A percentile compares a stretch with the other conserved stretches of the same genome.
Evolutionary conservation across 139 green algal species (phyloP).

Genomic region (Protoeuglena noctilucae): DNA sequence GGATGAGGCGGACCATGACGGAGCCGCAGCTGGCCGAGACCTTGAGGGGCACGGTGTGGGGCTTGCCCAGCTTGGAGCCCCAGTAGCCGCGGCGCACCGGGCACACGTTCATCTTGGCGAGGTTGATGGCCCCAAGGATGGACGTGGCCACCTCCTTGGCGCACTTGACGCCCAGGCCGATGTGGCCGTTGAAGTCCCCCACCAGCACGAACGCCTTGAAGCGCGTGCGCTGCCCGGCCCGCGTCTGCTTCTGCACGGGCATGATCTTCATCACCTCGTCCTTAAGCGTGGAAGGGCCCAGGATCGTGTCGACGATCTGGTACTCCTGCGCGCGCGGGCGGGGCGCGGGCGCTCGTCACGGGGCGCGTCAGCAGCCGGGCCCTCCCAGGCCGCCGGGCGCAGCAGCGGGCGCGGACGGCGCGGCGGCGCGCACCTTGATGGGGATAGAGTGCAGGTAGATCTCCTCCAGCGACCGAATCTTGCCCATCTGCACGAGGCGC

Average conservation of each 20-base stretch:
- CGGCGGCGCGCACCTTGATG: too few species aligned
- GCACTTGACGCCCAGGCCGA: slow-evolving; percentile 98
- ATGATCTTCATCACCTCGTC: slow-evolving; percentile 99
- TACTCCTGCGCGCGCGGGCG: too few species aligned
- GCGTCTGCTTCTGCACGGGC: slow-evolving; percentile 99
- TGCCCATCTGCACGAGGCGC: slow-evolving; percentile 91
- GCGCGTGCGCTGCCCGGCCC: slow-evolving; percentile 92
- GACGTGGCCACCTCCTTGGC: slow-evolving; percentile 97
- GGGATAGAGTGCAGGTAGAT: slow-evolving; percentile 99
- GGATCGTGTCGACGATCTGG: slow-evolving; percentile 83
- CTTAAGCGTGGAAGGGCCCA: slow-evolving; percentile 54
- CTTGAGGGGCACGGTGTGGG: slow-evolving; percentile 79
- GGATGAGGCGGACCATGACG: slow-evolving; percentile 89
- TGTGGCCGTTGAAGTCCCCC: slow-evolving; percentile 94
- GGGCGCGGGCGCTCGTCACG: neutral
- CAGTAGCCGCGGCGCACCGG: slow-evolving; percentile 95
- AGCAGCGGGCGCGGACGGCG: too few species aligned
- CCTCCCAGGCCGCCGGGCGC: too few species aligned
- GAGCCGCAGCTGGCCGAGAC: slow-evolving; percentile 91
- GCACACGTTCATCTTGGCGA: slow-evolving; percentile 87
- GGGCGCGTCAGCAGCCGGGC: neutral
- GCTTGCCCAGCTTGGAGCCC: slow-evolving; percentile 92
- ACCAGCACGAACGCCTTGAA: slow-evolving; percentile 99
- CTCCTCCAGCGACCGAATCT: slow-evolving; percentile 97
- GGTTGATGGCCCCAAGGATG: slow-evolving; percentile 94